Base-by-base conservation (phyloP, 169 alveolate genomes). In the Amoebophrya sp. region DNA sequence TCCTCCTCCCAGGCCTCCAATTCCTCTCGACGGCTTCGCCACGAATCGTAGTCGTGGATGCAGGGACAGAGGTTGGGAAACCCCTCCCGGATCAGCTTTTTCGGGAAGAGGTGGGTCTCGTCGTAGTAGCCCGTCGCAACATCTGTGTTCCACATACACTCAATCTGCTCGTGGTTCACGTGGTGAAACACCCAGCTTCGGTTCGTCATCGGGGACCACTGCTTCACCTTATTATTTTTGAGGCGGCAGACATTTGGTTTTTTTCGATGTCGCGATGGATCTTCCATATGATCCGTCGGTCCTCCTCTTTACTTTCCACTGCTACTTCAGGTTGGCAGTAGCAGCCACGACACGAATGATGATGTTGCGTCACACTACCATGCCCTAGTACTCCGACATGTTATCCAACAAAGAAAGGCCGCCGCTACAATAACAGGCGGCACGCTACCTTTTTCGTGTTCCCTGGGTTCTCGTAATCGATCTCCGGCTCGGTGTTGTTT, bases 61-160 rank as follows among this genome's bases (percentile, higher is more conserved):
- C 78, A 58, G 26, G 78, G 78, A n/a, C 78, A 58, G 5, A 58
- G 7, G 34, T 58, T 58, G 34, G 78, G 78, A 58, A 58, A 58
- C 34, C 78, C 78, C 23, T 58, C 78, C 10, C 78, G 78, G 78
- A 58, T 58, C 34, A 58, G 78, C 7, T 16, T 2, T 29, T n/a
- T 58, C 7, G 78, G 78, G 23, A 23, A 58, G 39, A 58, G 34
- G 0, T 58, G 7, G 4, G 2, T 10, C 2, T 16, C 78, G 23
- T 58, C 78, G 78, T 58, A 58, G 78, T 58, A 58, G 29, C 78
- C 78, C 29, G 78, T 58, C 26, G 78, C 78, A 58, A 58, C 23
- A 16, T 58, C 78, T 2, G 78, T 58, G 78, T 58, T 58, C 90
- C 90, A 88, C 90, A 88, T 88, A 31, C 90, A 88, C 58, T 42